Evolutionary conservation across 108 stramenopile genomes (phyloP).

Genomic region (Pseudonitzschia pungens): DNA sequence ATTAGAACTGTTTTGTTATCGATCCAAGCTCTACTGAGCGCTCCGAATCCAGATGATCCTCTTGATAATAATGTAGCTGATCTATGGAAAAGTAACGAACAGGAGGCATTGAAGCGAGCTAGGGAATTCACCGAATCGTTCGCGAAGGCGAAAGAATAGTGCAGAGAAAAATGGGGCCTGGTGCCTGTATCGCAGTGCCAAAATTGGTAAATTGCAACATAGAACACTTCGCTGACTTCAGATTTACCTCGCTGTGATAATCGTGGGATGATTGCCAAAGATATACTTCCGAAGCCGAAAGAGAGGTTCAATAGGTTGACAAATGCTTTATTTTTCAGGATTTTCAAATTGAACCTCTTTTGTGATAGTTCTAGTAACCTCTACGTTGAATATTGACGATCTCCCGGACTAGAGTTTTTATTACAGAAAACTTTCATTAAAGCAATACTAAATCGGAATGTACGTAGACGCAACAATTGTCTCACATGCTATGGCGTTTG

Average conservation of each 20-base stretch:
- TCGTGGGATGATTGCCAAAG: background rate
- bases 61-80: slow-evolving; percentile 96
- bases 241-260: background rate
- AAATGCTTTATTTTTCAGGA: background rate
- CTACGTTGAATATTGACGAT: background rate
- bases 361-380: background rate
- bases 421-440: too few species aligned
- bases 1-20: slow-evolving; percentile 91
- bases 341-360: background rate
- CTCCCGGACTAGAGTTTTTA: too few species aligned
- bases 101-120: slow-evolving; percentile 85
- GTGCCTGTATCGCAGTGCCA: background rate
- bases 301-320: background rate
- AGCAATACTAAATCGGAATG: too few species aligned
- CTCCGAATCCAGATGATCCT: slow-evolving; percentile 99
- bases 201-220: background rate
- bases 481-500: background rate
- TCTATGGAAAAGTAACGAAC: slow-evolving; percentile 95
- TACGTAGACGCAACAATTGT: too few species aligned
- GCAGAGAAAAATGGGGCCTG: background rate
- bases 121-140: slow-evolving; percentile 90
- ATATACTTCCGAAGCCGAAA: background rate
- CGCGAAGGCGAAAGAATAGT: slow-evolving; percentile 44
- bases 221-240: background rate
- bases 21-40: slow-evolving; percentile 94